Evolutionary conservation across 1,139 yeast species (phyloP), one percentile per base, ranked within the genome.

Genomic region (Debaryomyces singareniensis): DNA sequence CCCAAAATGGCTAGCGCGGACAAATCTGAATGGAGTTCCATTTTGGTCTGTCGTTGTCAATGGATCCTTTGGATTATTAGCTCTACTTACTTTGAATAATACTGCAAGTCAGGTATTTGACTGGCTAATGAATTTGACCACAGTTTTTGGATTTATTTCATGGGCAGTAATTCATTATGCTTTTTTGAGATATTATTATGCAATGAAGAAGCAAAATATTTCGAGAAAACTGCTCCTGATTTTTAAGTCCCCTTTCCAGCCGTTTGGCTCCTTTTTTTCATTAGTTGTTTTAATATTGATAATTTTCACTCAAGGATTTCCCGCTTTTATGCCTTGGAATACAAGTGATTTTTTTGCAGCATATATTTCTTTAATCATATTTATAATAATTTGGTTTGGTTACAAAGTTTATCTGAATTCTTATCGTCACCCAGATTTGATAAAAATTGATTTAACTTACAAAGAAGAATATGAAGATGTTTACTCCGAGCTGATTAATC

Each of bases 101-200:
- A 55, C 68, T 25, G 78, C 86, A 0, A 72, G 82, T 6, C 55
- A 61, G 10, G 82, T 80, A 2, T 82, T 83, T 42, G 79, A 74
- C 40, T 70, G 78, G 46, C 59, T 83, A 35, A 70, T 80, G 6
- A 69, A 75, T 42, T 61, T 82, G 23, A 75, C 80, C 35, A 75
- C 87, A 0, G 71, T 86, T 2, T 71, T 87, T 0, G 85, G 86
- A 1, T 68, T 83, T 31, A 53, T 84, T 21, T 83, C 80, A 29
- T 85, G 95, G 94, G 73, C 78, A 34, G 84, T 89, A 4, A 80
- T 85, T 82, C 77, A 85, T 42, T 52, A 83, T 12, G 71, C 91
- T 2, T 85, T 70, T 46, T 55, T 83, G 20, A 56, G 95, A 32
- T 85, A 82, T 45, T 78, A 71, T 51, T 69, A 70, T 42, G 95